A percentile compares a stretch with the other conserved stretches of the same genome.
Evolutionary conservation across 495 filamentous ascomycete species (phyloP).

Genomic region (Penicillium ochrochloron): DNA sequence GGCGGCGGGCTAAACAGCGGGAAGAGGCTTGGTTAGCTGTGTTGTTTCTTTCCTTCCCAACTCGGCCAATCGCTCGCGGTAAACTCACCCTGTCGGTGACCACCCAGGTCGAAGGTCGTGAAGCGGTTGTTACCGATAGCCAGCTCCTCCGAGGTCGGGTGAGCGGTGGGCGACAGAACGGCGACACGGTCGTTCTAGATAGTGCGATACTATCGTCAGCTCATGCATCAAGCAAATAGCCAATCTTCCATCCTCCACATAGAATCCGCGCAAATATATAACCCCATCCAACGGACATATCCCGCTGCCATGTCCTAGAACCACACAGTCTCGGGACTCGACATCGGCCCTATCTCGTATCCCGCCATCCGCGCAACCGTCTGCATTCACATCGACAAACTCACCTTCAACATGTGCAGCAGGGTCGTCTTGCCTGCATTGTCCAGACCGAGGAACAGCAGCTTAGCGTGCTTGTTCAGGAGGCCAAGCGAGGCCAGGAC

Average conservation of each 20-base stretch:
- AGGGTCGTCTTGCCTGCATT: constrained; percentile 98
- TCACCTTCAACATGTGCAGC: constrained; percentile 89
- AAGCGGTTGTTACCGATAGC: constrained; percentile 96
- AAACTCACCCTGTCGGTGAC: constrained; percentile 88
- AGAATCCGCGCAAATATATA: background rate
- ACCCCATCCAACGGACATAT: background rate
- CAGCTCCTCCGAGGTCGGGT: constrained; percentile 94
- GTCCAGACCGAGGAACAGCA: constrained; percentile 92
- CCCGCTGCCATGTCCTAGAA: background rate
- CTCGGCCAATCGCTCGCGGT: background rate
- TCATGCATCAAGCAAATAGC: background rate
- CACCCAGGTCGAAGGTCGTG: constrained; percentile 96
- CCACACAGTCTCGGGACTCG: background rate
- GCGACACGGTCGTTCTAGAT: constrained; percentile 93
- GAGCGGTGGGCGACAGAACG: constrained; percentile 85
- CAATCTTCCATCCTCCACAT: background rate
- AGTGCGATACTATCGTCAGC: constrained; percentile 21
- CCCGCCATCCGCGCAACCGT: constrained; percentile 9
- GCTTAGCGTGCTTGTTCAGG: constrained; percentile 94
- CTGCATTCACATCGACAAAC: constrained; percentile 27
- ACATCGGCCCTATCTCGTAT: background rate
- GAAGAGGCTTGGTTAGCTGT: background rate
- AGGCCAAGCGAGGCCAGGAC: constrained; percentile 87
- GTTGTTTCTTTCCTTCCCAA: background rate
- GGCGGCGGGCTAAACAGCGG: constrained; percentile 73